phyloP scores from a whole-genome alignment of 768 basidiomycete genomes.

The Suillus tomentosus region DNA sequence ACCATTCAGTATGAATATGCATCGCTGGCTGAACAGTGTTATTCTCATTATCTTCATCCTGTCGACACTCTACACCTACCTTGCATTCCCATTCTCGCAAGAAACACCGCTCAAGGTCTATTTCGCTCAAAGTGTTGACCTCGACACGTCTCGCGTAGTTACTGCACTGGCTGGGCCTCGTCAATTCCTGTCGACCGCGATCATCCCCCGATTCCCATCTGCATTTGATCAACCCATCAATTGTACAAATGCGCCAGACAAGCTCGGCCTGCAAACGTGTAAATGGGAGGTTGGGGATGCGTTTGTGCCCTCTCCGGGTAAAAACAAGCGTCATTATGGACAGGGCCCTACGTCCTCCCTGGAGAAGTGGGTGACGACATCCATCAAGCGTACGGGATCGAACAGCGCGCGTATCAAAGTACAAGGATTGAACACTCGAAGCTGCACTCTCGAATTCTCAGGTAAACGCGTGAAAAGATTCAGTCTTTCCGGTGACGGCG shows the following conservation, averaged over 20 bases:
- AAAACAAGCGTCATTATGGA: conserved; percentile 14
- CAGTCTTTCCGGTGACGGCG: conserved; percentile 38
- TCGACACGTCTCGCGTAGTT: conserved; percentile 38
- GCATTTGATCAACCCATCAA: conserved; percentile 37
- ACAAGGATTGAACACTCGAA: conserved; percentile 60
- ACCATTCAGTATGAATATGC: conserved; percentile 62
- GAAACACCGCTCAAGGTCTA: conserved; percentile 66
- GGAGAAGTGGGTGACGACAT: conserved; percentile 46
- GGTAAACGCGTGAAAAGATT: conserved; percentile 44
- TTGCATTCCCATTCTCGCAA: conserved; percentile 63
- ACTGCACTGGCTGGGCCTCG: conserved; percentile 49
- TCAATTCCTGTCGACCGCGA: conserved; percentile 42
- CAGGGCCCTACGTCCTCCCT: neutral
- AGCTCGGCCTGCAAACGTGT: conserved; percentile 48
- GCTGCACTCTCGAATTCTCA: conserved; percentile 63
- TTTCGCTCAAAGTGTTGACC: conserved; percentile 63
- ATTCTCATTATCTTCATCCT: conserved; percentile 44
- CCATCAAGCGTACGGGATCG: conserved; percentile 41
- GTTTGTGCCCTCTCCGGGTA: conserved; percentile 42
- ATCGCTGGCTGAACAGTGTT: conserved; percentile 37
- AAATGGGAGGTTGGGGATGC: conserved; percentile 44
- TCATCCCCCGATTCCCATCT: conserved; percentile 57
- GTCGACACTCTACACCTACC: conserved; percentile 44
- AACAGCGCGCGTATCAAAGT: conserved; percentile 52
- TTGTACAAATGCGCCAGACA: conserved; percentile 31